Base-by-base conservation (phyloP, 139 green algal genomes). In the Picochlorum sp. region DNA sequence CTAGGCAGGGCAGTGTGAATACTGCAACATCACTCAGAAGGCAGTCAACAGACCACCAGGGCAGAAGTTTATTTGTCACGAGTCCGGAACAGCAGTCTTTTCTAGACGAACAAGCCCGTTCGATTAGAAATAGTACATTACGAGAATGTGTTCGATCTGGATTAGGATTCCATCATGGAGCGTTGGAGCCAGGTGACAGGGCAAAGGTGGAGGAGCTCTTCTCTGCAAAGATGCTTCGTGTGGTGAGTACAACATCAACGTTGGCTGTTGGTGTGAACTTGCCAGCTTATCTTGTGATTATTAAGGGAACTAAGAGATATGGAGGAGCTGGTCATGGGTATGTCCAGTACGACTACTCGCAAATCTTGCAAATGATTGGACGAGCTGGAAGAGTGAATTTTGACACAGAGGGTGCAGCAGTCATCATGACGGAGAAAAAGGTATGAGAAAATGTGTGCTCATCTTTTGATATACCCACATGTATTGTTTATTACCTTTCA, bases 241-340 rank as follows among this genome's bases (percentile, higher is more conserved):
- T 95, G 31, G 72, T 96, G 37, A 95, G 89, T 71, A 85, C 83
- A 14, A 97, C 90, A 2, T 86, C 80, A 28, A 97, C 91, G 0
- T 73, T 97, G 44, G 91, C 91, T 0, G 69, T 88, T 68, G 91
- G 91, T 18, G 86, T 97, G n/a, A 97, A 97, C 70, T 81, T 97
- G 57, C 91, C 91, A 16, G 91, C 91, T 3, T 84, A 95, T 66
- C 82, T 97, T 58, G 91, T 97, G 18, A 72, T 97, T 2, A 71
- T 96, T 28, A 92, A 95, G 65, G 88, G 86, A 28, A 95, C 88
- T 2, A 58, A 79, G 24, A 77, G 81, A n/a, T 87, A 78, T 57
- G 24, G 64, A 21, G 73, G 61, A 26, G 49, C 65, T 14, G 63
- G 64, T 16, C 21, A 59, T 41, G 83, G 88, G 0, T 96, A 97